Conservation (phyloP, 345 rosid species). For the Sisymbrium altissimum region DNA sequence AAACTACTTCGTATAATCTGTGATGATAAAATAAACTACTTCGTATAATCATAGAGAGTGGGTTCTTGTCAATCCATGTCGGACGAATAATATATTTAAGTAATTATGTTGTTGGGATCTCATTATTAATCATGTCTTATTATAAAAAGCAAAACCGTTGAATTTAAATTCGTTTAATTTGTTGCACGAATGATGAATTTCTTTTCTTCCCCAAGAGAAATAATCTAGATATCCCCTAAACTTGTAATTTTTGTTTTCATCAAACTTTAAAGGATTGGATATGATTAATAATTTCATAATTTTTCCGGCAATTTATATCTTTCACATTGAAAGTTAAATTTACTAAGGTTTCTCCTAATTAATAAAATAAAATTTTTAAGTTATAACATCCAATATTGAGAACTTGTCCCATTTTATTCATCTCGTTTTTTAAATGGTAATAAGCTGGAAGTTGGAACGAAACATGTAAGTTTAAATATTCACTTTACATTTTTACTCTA, state of each 20-base stretch:
- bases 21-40: background rate
- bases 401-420: background rate
- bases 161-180: slow-evolving; percentile 1
- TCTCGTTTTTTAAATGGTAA: background rate
- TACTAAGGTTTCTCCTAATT: background rate
- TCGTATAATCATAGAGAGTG: slow-evolving; percentile 24
- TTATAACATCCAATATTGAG: background rate
- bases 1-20: slow-evolving; percentile 4
- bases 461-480: background rate
- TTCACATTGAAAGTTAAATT: background rate
- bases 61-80: slow-evolving; percentile 27
- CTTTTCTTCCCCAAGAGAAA: background rate
- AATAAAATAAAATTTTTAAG: background rate
- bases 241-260: background rate
- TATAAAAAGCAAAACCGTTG: slow-evolving; percentile 25
- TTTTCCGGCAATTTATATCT: background rate
- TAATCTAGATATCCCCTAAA: background rate
- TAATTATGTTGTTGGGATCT: slow-evolving; percentile 15
- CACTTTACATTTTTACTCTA: background rate
- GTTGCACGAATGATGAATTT: slow-evolving; percentile 22
- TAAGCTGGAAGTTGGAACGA: background rate
- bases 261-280: background rate
- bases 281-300: background rate
- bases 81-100: slow-evolving; percentile 19
- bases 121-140: slow-evolving; percentile 18